Evolutionary conservation across 805 yeast genomes (phyloP).

Genomic region (Candida argentea): DNA sequence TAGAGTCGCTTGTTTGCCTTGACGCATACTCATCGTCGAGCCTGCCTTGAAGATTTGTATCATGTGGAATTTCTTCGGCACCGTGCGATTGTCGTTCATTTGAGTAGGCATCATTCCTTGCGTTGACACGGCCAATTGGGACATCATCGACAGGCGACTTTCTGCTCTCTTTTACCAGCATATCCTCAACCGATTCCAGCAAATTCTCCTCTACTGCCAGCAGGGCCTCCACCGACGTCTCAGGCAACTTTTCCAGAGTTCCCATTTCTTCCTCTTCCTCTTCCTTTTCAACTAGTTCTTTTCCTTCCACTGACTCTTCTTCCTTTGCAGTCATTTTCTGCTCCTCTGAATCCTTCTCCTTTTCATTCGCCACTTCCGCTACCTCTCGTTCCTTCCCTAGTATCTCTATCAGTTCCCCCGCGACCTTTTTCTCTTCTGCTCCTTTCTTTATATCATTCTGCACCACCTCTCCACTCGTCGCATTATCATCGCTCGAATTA

Average conservation of each 20-base stretch:
- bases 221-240: no score
- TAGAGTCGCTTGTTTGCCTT: no score
- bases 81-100: no score
- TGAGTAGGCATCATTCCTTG: no score
- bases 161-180: no score
- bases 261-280: slow-evolving; percentile 1
- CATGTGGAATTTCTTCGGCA: no score
- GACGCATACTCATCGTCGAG: no score
- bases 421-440: slow-evolving; percentile 1
- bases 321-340: slow-evolving; percentile 1
- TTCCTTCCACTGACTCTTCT: slow-evolving; percentile 1
- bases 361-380: neutral
- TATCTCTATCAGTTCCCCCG: slow-evolving; percentile 1
- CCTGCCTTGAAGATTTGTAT: no score
- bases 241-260: neutral
- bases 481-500: neutral
- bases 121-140: no score
- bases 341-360: neutral
- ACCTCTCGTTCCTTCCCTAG: slow-evolving; percentile 1
- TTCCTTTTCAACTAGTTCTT: slow-evolving; percentile 3
- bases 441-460: neutral
- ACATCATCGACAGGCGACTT: no score
- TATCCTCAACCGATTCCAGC: no score
- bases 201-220: no score
- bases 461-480: neutral